phyloP scores from a whole-genome alignment of 257 asterid genomes.

The Nicotiana sylvestris region DNA sequence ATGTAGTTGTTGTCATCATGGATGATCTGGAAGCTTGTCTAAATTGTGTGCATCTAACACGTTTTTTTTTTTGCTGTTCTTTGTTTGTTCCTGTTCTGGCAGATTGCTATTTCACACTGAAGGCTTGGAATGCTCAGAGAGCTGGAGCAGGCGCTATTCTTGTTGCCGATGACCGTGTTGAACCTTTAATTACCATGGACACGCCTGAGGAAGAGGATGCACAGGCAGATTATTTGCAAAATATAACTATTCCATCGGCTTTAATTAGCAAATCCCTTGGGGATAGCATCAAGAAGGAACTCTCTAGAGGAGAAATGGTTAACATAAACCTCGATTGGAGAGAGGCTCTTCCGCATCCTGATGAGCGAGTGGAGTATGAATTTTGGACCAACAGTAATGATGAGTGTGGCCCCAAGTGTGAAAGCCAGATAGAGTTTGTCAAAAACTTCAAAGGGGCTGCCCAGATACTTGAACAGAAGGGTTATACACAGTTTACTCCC shows the following conservation, averaged over 20 bases:
- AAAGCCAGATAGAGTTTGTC: constrained; percentile 73
- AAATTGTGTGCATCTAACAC: background rate
- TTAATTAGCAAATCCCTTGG: constrained; percentile 79
- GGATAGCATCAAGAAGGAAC: constrained; percentile 59
- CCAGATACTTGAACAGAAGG: constrained; percentile 85
- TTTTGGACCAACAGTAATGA: constrained; percentile 92
- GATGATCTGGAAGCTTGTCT: background rate
- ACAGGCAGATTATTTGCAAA: constrained; percentile 58
- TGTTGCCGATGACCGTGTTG: constrained; percentile 73
- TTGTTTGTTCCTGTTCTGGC: constrained; percentile 17
- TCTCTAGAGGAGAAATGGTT: constrained; percentile 65
- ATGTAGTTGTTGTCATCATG: background rate
- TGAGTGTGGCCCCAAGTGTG: constrained; percentile 87
- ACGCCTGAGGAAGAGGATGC: constrained; percentile 71
- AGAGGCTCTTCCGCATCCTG: constrained; percentile 96
- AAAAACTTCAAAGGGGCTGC: constrained; percentile 85
- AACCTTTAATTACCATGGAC: constrained; percentile 89
- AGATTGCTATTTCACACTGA: constrained; percentile 83
- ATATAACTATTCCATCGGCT: constrained; percentile 79
- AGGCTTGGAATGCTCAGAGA: constrained; percentile 92
- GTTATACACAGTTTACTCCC: constrained; percentile 54
- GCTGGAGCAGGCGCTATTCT: constrained; percentile 95
- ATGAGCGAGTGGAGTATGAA: constrained; percentile 89
- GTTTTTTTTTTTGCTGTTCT: background rate
- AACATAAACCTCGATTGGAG: constrained; percentile 83